Percentiles rank a stretch among this genome's conserved stretches.
These are phyloP conservation scores for Oryza rufipogon DNA, from an alignment of 176 grass and related monocot genomes.

Conservation along the genomic window DNA sequence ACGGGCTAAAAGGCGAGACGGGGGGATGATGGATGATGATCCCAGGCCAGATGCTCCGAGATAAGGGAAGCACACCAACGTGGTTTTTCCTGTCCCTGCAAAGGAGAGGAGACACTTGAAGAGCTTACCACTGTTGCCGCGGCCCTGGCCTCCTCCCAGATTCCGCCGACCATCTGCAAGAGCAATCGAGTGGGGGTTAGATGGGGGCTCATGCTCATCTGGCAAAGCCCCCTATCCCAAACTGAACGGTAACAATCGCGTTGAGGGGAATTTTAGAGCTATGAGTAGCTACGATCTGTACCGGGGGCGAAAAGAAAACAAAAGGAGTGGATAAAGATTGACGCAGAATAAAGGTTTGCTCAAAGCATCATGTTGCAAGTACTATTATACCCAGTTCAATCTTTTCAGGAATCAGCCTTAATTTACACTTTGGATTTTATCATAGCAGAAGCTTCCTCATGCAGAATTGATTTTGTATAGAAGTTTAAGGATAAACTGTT, in stretches of 20 bases:
- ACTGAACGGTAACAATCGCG: constrained; percentile 15
- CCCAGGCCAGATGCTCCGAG: constrained; percentile 43
- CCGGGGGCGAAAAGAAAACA: neutral
- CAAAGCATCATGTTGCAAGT: constrained; percentile 32
- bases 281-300: constrained; percentile 15
- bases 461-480: constrained; percentile 7
- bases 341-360: constrained; percentile 32
- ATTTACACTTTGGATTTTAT: neutral
- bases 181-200: constrained; percentile 44
- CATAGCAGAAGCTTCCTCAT: constrained; percentile 23
- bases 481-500: neutral
- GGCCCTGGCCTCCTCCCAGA: constrained; percentile 29
- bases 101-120: constrained; percentile 25
- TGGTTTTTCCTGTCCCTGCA: constrained; percentile 50
- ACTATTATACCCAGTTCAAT: constrained; percentile 23
- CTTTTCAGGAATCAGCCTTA: neutral
- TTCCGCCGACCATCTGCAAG: constrained; percentile 57
- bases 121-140: constrained; percentile 42
- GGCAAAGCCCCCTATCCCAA: neutral
- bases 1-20: constrained; percentile 20
- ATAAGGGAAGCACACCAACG: constrained; percentile 35
- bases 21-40: constrained; percentile 45
- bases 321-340: constrained; percentile 1
- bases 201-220: constrained; percentile 33
- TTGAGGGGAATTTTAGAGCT: neutral